phyloP scores from a whole-genome alignment of 768 basidiomycete genomes.

The Leccinum barrowsii region DNA sequence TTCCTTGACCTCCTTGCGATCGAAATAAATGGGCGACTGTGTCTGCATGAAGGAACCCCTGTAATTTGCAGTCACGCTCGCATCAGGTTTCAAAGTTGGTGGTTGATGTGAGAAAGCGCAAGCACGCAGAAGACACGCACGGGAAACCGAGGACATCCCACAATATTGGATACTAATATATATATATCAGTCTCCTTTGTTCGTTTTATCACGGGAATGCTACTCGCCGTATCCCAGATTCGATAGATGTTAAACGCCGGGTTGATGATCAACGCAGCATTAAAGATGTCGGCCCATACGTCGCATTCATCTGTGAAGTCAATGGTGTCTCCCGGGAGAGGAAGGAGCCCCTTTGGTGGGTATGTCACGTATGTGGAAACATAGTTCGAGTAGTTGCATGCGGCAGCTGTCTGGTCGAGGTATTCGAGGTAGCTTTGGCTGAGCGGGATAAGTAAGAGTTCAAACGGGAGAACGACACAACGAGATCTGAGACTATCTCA shows the following conservation, averaged over 20 bases:
- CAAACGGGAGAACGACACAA: neutral
- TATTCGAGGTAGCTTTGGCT: constrained; percentile 62
- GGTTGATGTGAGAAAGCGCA: no score
- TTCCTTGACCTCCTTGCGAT: constrained; percentile 56
- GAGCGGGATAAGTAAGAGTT: constrained; percentile 18
- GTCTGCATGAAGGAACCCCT: constrained; percentile 54
- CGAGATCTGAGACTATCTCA: constrained; percentile 28
- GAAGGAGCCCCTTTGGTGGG: constrained; percentile 62
- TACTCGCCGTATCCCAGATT: constrained; percentile 62
- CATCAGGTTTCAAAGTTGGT: no score
- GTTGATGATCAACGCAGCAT: constrained; percentile 58
- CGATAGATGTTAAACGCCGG: constrained; percentile 78
- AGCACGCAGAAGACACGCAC: constrained; percentile 33
- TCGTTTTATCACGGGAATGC: no score
- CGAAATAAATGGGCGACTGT: constrained; percentile 69
- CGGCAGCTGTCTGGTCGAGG: constrained; percentile 47
- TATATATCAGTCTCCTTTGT: neutral
- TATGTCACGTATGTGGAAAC: constrained; percentile 60
- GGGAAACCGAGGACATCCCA: constrained; percentile 87
- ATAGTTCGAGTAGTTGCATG: constrained; percentile 64
- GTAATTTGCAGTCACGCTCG: neutral
- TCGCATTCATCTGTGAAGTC: constrained; percentile 52
- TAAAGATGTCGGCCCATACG: constrained; percentile 62
- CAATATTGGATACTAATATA: constrained; percentile 51
- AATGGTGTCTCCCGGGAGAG: constrained; percentile 59